Percentiles rank a stretch among this genome's conserved stretches.
phyloP scores from a whole-genome alignment of 805 yeast species.

The Pichia thaimueangensis region DNA sequence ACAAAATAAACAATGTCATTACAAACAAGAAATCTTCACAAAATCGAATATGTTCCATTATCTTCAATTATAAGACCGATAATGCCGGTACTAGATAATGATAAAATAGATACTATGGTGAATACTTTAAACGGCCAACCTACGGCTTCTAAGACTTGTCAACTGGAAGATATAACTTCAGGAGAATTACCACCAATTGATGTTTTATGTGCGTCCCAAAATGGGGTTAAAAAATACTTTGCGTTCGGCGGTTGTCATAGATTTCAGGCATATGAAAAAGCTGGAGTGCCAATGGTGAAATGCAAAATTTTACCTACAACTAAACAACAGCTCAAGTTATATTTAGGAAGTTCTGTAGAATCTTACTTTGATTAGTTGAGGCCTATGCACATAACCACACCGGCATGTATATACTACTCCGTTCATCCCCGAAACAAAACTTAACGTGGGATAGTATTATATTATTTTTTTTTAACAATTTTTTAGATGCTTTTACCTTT shows the following conservation, averaged over 20 bases:
- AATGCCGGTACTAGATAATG: constrained; percentile 71
- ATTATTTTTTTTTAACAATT: too few relatives aligned
- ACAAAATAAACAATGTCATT: constrained; percentile 66
- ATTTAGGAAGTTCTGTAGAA: constrained; percentile 65
- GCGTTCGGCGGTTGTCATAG: constrained; percentile 92
- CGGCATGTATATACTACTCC: too few relatives aligned
- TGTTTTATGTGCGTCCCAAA: constrained; percentile 59
- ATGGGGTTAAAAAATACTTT: constrained; percentile 58
- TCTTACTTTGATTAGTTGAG: constrained; percentile 39
- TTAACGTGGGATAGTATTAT: too few relatives aligned
- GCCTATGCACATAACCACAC: too few relatives aligned
- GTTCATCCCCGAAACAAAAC: too few relatives aligned
- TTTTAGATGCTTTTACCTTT: too few relatives aligned
- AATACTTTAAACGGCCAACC: constrained; percentile 62
- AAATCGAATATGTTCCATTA: constrained; percentile 57
- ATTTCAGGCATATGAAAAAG: constrained; percentile 75
- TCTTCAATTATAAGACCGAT: constrained; percentile 70
- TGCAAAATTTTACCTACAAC: constrained; percentile 75
- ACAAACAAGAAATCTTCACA: constrained; percentile 52
- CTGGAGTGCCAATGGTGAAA: constrained; percentile 46
- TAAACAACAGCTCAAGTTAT: constrained; percentile 55
- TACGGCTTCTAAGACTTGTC: constrained; percentile 54
- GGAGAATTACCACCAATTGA: constrained; percentile 82
- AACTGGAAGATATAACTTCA: constrained; percentile 38
- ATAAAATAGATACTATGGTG: constrained; percentile 74